Evolutionary conservation across 1,284 basidiomycete species (phyloP).

Genomic region (Ustilago hordei): DNA sequence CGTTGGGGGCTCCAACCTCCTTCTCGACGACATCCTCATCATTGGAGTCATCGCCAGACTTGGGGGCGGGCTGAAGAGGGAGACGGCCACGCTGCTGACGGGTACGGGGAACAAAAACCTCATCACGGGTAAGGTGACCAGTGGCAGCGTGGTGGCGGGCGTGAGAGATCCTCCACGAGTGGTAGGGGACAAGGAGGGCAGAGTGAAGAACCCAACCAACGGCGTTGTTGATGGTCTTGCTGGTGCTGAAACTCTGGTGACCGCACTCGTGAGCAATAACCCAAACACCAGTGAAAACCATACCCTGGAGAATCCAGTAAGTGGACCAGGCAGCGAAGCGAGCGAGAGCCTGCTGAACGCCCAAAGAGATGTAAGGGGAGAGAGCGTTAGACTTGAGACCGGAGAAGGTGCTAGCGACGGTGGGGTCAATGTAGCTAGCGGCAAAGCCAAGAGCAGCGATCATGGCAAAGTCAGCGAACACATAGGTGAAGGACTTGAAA

Average conservation of each 20-base stretch:
- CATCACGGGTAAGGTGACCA: conserved; percentile 92
- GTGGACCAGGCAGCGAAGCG: conserved; percentile 81
- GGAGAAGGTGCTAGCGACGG: conserved; percentile 55
- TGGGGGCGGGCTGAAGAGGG: conserved; percentile 58
- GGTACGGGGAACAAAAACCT: conserved; percentile 94
- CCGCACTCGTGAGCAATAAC: conserved; percentile 80
- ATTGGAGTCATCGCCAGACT: conserved; percentile 48
- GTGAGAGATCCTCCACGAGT: conserved; percentile 97
- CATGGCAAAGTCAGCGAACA: conserved; percentile 81
- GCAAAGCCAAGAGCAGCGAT: conserved; percentile 79
- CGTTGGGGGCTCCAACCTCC: conserved; percentile 36
- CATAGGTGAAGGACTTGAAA: conserved; percentile 82
- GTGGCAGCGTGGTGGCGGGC: conserved; percentile 97
- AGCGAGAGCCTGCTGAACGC: conserved; percentile 76
- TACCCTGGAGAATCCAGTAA: conserved; percentile 85
- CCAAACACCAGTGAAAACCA: conserved; percentile 94
- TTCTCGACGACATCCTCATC: conserved; percentile 57
- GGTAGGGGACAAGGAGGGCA: conserved; percentile 92
- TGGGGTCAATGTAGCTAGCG: conserved; percentile 77
- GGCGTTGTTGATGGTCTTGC: conserved; percentile 90
- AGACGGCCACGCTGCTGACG: conserved; percentile 75
- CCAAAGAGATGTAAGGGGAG: conserved; percentile 74
- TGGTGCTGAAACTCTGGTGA: conserved; percentile 97
- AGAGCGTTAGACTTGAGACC: conserved; percentile 44
- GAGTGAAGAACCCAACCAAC: conserved; percentile 96